A percentile compares a stretch with the other conserved stretches of the same genome.
phyloP scores from a whole-genome alignment of 140 eudicot species.

The Cichorium intybus region DNA sequence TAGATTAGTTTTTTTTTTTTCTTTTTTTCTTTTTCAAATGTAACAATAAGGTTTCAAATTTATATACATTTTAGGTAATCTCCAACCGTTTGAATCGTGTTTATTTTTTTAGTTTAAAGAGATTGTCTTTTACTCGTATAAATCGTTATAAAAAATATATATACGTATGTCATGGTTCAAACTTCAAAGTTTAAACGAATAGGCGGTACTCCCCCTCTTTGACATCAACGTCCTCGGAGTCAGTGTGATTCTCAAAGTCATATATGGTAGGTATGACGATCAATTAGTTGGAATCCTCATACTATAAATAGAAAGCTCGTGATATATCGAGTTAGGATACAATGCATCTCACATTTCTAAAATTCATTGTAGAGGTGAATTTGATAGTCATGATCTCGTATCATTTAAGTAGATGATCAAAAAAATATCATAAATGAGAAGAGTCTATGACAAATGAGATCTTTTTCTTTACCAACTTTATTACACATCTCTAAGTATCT shows the following conservation, averaged over 20 bases:
- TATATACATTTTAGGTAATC: background rate
- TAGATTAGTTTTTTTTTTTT: background rate
- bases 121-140: too few relatives aligned
- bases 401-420: background rate
- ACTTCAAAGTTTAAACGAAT: too few relatives aligned
- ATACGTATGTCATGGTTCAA: background rate
- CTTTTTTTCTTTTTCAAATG: background rate
- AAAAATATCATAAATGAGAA: background rate
- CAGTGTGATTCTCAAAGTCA: background rate
- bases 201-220: background rate
- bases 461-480: too few relatives aligned
- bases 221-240: background rate
- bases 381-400: background rate
- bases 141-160: too few relatives aligned
- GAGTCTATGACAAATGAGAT: background rate
- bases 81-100: background rate
- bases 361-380: background rate
- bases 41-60: background rate
- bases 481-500: too few relatives aligned
- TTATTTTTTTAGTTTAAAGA: too few relatives aligned
- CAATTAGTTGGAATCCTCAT: background rate
- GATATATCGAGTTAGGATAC: background rate
- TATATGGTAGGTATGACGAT: background rate
- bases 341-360: background rate
- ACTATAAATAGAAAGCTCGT: background rate